Conservation (phyloP, 2,329 filamentous ascomycete genomes). For the Cryphonectria radicalis region DNA sequence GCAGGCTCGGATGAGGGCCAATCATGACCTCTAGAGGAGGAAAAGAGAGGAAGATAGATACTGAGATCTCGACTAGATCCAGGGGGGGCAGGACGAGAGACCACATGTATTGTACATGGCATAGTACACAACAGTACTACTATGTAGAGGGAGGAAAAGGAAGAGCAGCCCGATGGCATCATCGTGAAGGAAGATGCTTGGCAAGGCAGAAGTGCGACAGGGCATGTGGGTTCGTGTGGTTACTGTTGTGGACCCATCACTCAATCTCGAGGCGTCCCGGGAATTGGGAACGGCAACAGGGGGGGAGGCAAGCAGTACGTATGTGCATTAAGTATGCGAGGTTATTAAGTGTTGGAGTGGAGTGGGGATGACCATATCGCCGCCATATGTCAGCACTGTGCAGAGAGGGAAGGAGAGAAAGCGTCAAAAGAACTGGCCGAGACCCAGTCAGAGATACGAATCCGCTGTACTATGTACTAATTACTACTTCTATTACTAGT, state of each 20-base stretch:
- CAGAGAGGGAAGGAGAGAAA: not conserved
- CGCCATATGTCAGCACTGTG: not conserved
- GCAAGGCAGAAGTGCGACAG: not conserved
- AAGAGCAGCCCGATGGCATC: not conserved
- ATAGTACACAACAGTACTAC: not conserved
- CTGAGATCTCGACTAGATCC: not conserved
- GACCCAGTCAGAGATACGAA: not conserved
- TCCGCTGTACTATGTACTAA: not conserved
- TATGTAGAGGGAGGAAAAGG: not conserved
- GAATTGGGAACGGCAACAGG: constrained; percentile 16
- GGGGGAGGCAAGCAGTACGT: not conserved
- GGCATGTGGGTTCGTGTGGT: not conserved
- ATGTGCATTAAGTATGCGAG: not conserved
- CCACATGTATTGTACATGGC: not conserved
- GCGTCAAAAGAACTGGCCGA: not conserved
- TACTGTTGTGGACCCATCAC: not conserved
- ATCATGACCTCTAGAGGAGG: not conserved
- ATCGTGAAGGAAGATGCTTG: not conserved
- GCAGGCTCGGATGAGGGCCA: constrained; percentile 8
- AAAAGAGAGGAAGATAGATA: not conserved
- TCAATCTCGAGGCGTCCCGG: not conserved
- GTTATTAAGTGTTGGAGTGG: not conserved
- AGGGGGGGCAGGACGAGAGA: not conserved
- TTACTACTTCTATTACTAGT: not conserved
- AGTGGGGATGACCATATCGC: too few relatives aligned